Evolutionary conservation across 805 yeast species (phyloP), one percentile per base, ranked within the genome.

Genomic region (Pichia occidentalis): DNA sequence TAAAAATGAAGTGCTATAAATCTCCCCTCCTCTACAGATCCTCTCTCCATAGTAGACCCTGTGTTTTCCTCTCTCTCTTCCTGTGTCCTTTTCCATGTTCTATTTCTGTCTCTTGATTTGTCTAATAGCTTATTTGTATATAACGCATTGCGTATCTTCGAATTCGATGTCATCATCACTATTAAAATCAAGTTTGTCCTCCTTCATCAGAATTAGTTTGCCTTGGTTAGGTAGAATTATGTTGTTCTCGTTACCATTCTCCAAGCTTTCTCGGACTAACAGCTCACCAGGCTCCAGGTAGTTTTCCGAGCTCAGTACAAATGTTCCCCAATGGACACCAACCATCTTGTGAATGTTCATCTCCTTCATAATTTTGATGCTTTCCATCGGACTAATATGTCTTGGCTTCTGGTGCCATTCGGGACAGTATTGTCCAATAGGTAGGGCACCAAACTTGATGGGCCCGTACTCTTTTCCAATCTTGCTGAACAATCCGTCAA

Each of bases 261-360:
- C 56, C 37, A 50, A 55, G 0, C 88, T 80, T 35, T 75, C 56
- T 32, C 64, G 57, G 32, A 69, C 71, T 28, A 88, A 59, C 51
- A 68, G 60, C 38, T 67, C 61, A 43, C 83, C 81, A 1, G 97
- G 97, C 56, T 88, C 97, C 25, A 85, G 56, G 47, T 81, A 85
- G 39, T 85, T 82, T 58, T 90, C 97, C 32, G 87, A 82, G 56
- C 95, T 83, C 48, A 90, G 62, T 19, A 86, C 78, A 60, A 87
- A 90, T 0, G 97, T 90, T 0, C 97, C 97, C 95, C 96, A 90
- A 59, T 90, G 97, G 23, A 90, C 86, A 1, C 97, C 97, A 36
- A 82, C 73, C 60, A 85, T 73, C 44, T 70, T 73, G 40, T 68
- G 57, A 2, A 85, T 77, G 5, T 70, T 61, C 40, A 86, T 51